Evolutionary conservation across 257 asterid genomes (phyloP), one percentile per base, ranked within the genome.

Genomic region (Forsythia viridissima): DNA sequence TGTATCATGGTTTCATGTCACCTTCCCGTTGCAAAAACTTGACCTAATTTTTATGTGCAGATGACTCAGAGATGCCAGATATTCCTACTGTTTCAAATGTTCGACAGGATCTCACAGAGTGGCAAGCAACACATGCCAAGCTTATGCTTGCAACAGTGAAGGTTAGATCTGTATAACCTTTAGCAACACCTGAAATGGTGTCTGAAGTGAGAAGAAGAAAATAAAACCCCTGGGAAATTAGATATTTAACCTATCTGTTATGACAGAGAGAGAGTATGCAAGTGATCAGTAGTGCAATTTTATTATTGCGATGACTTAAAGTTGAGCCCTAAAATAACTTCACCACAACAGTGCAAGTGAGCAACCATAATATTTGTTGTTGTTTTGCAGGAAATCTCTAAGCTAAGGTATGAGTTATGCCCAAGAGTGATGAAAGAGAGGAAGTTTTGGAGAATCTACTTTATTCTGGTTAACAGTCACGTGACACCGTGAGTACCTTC

Each of bases 391-490:
- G 98, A 93, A 85, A 90, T 93, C 74, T 90, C 95, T 74, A 90
- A 84, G 82, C 87, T 93, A 78, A 90, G 98, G 85, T 90, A 93
- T 75, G 90, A 90, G 81, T 82, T 93, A 75, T 93, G 98, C 87
- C 98, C 98, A 39, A 83, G 93, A 42, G 87, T 84, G 86, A 95
- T 95, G 98, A 93, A 89, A 90, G 97, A 95, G 85, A 86, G 97
- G 84, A 91, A 89, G 83, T 94, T 92, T 77, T 94, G 98, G 98
- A 92, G 93, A 89, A 95, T 92, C 87, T 95, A 93, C 89, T 93
- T 95, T 87, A 83, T 93, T 81, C 92, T 95, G 37, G 98, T 92
- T 63, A 92, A 90, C 81, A 90, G 92, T 80, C 95, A 90, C 67
- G 89, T 92, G 71, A 91, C 88, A 52, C 92, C 87, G 99, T 95